phyloP scores from a whole-genome alignment of 352 stramenopile species.

The Elongisporangium anandrum region DNA sequence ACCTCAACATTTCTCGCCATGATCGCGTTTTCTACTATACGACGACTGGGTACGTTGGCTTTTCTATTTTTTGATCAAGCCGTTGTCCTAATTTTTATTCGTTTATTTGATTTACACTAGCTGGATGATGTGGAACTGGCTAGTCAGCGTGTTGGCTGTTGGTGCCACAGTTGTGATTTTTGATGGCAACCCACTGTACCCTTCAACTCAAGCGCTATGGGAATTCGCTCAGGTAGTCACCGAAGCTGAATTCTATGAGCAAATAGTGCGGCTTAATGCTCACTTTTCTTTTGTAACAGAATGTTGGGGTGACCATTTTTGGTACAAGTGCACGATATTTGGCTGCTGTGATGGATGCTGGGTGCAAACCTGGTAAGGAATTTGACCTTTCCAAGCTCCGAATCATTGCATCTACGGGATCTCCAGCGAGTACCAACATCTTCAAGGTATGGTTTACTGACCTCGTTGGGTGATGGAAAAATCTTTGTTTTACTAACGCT shows the following conservation, averaged over 20 bases:
- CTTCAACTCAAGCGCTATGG: slow-evolving; percentile 45
- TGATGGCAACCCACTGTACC: slow-evolving; percentile 73
- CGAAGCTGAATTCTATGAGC: not conserved
- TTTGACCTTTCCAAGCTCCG: slow-evolving; percentile 66
- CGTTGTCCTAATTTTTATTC: no score
- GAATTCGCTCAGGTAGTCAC: slow-evolving; percentile 40
- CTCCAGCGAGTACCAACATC: slow-evolving; percentile 70
- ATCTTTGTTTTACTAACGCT: not conserved
- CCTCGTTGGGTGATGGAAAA: not conserved
- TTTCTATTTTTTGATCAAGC: no score
- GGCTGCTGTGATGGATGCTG: slow-evolving; percentile 67
- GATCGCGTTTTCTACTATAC: slow-evolving; percentile 84
- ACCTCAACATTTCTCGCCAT: slow-evolving; percentile 55
- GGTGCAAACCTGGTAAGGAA: slow-evolving; percentile 49
- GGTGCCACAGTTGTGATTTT: slow-evolving; percentile 76
- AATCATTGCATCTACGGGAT: slow-evolving; percentile 67
- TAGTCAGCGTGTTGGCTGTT: slow-evolving; percentile 63
- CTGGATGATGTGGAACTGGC: slow-evolving; percentile 91
- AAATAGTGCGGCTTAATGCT: not conserved
- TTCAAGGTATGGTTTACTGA: slow-evolving; percentile 33
- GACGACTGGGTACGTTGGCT: slow-evolving; percentile 39
- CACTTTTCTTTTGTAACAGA: slow-evolving; percentile 12
- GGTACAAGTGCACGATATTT: slow-evolving; percentile 74
- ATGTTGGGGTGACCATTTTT: slow-evolving; percentile 61
- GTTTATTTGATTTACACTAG: slow-evolving; percentile 1